These are phyloP conservation scores for Penicillium longicatenatum DNA, from an alignment of 495 filamentous ascomycete species.

Conservation along the genomic window DNA sequence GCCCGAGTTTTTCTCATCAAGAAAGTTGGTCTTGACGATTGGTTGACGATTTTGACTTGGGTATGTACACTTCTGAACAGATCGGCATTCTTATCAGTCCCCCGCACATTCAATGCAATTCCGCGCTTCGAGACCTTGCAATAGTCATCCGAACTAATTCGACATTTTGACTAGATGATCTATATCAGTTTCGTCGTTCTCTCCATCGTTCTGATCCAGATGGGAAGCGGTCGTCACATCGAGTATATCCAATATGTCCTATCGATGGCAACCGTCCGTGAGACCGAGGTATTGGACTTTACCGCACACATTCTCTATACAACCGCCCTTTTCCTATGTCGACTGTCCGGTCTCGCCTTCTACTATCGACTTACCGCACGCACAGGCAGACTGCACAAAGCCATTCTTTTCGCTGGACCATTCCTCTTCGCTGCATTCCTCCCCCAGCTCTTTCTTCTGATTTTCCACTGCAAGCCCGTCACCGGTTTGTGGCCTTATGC, in stretches of 20 bases:
- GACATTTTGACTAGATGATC: conserved; percentile 17
- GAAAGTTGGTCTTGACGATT: conserved; percentile 38
- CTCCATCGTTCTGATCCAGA: conserved; percentile 40
- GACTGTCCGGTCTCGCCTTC: conserved; percentile 51
- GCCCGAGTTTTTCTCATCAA: conserved; percentile 38
- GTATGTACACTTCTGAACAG: conserved; percentile 22
- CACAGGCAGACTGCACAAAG: conserved; percentile 31
- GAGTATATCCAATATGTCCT: conserved; percentile 52
- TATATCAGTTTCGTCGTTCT: conserved; percentile 43
- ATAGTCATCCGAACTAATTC: conserved; percentile 2
- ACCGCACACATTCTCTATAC: conserved; percentile 51
- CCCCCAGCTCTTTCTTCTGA: conserved; percentile 44
- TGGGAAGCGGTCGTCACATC: conserved; percentile 50
- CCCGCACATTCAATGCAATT: background rate
- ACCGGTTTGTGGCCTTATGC: conserved; percentile 50
- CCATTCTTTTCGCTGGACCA: conserved; percentile 35
- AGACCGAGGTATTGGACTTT: conserved; percentile 47
- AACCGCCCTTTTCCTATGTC: conserved; percentile 45
- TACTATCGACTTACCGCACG: conserved; percentile 44
- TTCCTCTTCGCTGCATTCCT: conserved; percentile 41
- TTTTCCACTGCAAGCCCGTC: conserved; percentile 49
- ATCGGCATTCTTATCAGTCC: background rate
- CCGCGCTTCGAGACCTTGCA: background rate
- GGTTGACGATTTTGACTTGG: conserved; percentile 36
- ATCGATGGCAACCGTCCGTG: conserved; percentile 29